Conservation (phyloP, 208 protist genomes). For the Porcisia deanei region DNA sequence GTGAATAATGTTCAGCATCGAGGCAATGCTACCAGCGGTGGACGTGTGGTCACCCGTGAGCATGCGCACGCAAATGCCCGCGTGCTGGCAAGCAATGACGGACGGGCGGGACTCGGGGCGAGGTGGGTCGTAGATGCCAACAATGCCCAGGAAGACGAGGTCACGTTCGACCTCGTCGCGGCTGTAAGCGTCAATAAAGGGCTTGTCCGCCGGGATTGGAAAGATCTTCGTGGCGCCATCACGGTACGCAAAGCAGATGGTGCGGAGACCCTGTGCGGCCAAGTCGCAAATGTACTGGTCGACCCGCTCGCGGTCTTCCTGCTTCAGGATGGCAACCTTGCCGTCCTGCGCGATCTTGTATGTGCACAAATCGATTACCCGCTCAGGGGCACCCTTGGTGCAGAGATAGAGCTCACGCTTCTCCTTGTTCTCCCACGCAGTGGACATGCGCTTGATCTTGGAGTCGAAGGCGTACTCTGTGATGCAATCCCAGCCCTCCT, state of each 20-base stretch:
- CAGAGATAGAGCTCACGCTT: conserved; percentile 70
- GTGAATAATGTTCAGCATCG: conserved; percentile 86
- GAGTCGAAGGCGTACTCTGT: conserved; percentile 90
- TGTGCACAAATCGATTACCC: conserved; percentile 76
- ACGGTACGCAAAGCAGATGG: conserved; percentile 70
- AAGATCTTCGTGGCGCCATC: conserved; percentile 36
- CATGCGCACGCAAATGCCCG: conserved; percentile 91
- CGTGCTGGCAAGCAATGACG: conserved; percentile 86
- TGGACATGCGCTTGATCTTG: conserved; percentile 89
- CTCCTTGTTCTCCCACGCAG: conserved; percentile 66
- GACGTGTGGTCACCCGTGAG: conserved; percentile 90
- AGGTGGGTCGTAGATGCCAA: conserved; percentile 93
- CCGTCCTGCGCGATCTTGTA: conserved; percentile 46
- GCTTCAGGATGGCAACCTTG: conserved; percentile 37
- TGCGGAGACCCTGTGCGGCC: conserved; percentile 62
- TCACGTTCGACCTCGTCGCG: conserved; percentile 83
- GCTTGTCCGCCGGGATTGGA: conserved; percentile 38
- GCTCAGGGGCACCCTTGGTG: conserved; percentile 90
- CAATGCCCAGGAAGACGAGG: conserved; percentile 86
- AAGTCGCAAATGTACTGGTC: conserved; percentile 61
- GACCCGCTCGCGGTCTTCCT: conserved; percentile 39
- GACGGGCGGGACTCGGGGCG: conserved; percentile 83
- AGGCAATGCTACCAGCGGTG: conserved; percentile 87
- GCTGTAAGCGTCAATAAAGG: conserved; percentile 54
- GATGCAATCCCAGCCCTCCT: conserved; percentile 78